Evolutionary conservation across 768 basidiomycete genomes (phyloP), one percentile per base, ranked within the genome.

Genomic region (Piloderma croceum): DNA sequence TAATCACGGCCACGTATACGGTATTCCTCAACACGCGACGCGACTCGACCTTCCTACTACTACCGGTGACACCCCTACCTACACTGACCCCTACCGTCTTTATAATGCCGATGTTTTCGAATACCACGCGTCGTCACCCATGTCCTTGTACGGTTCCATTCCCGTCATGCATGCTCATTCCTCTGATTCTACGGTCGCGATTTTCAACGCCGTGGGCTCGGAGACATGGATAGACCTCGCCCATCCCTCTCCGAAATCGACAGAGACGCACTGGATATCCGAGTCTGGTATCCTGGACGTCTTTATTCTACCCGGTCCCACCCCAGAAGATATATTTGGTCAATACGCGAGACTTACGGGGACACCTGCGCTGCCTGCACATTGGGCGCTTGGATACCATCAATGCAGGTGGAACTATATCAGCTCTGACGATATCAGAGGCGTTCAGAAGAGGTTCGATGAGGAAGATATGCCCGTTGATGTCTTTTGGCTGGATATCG

Each of bases 341-440:
- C 90, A 97, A 58, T 97, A 94, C 57, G 73, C 89, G 0, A 63
- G 68, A 15, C 73, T 98, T 39, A 96, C 93, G 0, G 96, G 96
- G 1, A 76, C 84, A 0, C 77, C 88, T 0, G 81, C 83, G 4
- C 70, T 99, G n/a, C 96, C 96, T 0, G 81, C 90, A 7, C 76
- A 87, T 15, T 97, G 89, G 80, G 79, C 90, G 20, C 70, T 97
- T 42, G 96, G 82, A 0, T 94, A 99, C 55, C 96, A 98, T 61
- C 96, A 98, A 59, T 98, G 94, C 59, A 72, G 96, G 24, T 98
- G 96, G 96, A 98, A 99, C 58, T 98, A 99, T 55, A 73, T 94
- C 48, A 88, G 82, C 63, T 82, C 88, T 20, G 79, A 85, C 9
- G 96, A 97, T 59, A 73, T 99, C 7, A 73, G 90, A 9, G 71